Percentiles rank a stretch among this genome's conserved stretches.
These are phyloP conservation scores for Solanum hybrid DNA, from an alignment of 305 asterid species.

Conservation along the genomic window DNA sequence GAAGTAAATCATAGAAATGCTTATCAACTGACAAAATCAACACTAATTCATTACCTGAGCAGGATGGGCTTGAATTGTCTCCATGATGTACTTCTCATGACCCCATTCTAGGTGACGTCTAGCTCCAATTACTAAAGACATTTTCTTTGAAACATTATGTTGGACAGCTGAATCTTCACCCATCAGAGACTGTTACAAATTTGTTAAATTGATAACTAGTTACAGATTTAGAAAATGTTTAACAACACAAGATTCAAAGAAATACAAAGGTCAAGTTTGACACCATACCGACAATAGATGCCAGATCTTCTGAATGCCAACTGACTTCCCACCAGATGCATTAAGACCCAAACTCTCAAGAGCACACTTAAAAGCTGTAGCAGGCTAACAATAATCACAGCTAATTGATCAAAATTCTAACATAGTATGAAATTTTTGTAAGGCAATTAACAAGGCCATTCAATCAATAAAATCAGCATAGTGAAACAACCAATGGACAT, in stretches of 20 bases:
- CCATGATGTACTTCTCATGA: slow-evolving; percentile 79
- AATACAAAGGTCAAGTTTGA: background rate
- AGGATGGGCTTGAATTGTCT: slow-evolving; percentile 89
- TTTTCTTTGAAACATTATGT: slow-evolving; percentile 46
- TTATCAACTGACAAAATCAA: background rate
- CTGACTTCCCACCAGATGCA: slow-evolving; percentile 77
- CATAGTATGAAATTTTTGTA: background rate
- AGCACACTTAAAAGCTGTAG: slow-evolving; percentile 72
- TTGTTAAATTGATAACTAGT: background rate
- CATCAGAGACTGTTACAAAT: slow-evolving; percentile 48
- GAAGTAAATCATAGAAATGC: background rate
- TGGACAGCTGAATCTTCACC: slow-evolving; percentile 56
- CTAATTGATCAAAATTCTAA: background rate
- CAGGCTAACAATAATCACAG: slow-evolving; percentile 56
- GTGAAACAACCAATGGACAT: background rate
- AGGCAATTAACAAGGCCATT: background rate
- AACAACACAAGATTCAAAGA: background rate
- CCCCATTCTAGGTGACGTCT: slow-evolving; percentile 96
- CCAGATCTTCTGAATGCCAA: slow-evolving; percentile 91
- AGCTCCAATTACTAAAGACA: slow-evolving; percentile 83
- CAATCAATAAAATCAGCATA: background rate
- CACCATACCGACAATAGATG: slow-evolving; percentile 72
- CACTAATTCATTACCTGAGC: slow-evolving; percentile 53
- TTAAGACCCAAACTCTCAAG: slow-evolving; percentile 70
- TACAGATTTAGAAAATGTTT: background rate